Conservation (phyloP, 768 basidiomycete species). For the Leucocoprinus leucothites region DNA sequence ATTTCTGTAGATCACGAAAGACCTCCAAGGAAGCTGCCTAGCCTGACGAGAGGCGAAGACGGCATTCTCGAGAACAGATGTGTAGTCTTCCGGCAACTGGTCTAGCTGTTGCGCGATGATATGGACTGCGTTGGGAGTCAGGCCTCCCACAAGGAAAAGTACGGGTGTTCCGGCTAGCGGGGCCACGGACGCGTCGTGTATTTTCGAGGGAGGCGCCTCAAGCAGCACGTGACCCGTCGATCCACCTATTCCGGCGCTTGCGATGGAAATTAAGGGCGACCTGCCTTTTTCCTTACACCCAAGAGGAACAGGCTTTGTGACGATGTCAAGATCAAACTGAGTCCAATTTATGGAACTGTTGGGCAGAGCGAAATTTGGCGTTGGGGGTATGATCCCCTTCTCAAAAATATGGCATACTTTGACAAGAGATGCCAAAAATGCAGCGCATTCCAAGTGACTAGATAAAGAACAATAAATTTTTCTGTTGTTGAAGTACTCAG, state of each 20-base stretch:
- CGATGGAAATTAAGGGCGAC: conserved; percentile 34
- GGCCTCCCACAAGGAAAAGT: conserved; percentile 31
- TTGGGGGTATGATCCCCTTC: conserved; percentile 34
- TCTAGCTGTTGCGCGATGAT: conserved; percentile 1
- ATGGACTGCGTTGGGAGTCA: conserved; percentile 26
- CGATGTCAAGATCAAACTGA: conserved; percentile 32
- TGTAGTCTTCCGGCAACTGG: conserved; percentile 4
- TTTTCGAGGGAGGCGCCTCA: conserved; percentile 27
- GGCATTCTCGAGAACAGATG: conserved; percentile 7
- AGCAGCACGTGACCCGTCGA: conserved; percentile 39
- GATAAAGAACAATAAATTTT: neutral
- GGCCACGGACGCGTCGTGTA: neutral
- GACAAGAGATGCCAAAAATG: conserved; percentile 41
- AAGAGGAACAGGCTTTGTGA: conserved; percentile 25
- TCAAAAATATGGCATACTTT: conserved; percentile 41
- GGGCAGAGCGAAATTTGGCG: conserved; percentile 29
- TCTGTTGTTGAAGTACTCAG: too few relatives aligned
- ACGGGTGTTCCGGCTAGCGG: conserved; percentile 17
- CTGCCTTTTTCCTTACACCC: conserved; percentile 16
- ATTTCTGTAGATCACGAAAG: conserved; percentile 29
- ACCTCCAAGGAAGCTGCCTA: conserved; percentile 30
- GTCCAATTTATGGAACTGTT: conserved; percentile 40
- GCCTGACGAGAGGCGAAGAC: conserved; percentile 25
- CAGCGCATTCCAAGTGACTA: conserved; percentile 38
- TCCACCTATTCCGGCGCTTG: conserved; percentile 43